Base-by-base conservation (phyloP, 345 rosid genomes). In the Rhodamnia rubescens region DNA sequence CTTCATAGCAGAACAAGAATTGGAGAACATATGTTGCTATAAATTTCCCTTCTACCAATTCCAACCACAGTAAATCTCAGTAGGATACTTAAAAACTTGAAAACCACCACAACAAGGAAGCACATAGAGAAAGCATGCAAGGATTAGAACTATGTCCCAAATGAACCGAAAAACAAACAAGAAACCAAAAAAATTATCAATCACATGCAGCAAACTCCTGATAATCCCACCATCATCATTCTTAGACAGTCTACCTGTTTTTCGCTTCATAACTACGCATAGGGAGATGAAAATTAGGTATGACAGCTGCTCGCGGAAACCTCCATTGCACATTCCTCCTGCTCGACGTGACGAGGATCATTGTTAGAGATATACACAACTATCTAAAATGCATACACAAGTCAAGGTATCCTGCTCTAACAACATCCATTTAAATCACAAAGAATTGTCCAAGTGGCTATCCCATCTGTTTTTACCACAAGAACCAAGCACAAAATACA, bases 191-290 rank as follows among this genome's bases (percentile, higher is more conserved):
- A 51, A 7, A 9, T 22, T 16, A 82, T 61, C 24, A 24, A 14
- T 7, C 83, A 40, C 8, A 53, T 49, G 55, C 53, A 53, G 58
- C 74, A 49, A 44, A 82, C 42, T 52, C 83, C 47, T 82, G 44
- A 16, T 49, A 14, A 52, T 69, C 80, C 80, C 47, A 18, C 80
- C 47, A 1, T 69, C 78, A 69, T 69, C 80, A 9, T 69, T 9
- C 80, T 36, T 22, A 5, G 26, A 32, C 8, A 53, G 52, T 64
- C 5, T 24, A 95, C 99, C 94, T 93, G 90, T 95, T 95, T 87
- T 96, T 96, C 51, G 91, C 95, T 89, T 96, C 97, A 78, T 92
- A 90, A 87, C 98, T 95, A 44, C 98, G 97, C 99, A 96, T 93
- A 11, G 99, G 99, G 53, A 94, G 97, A 89, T 95, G 98, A 78